Evolutionary conservation across 192 early-diverging fungal genomes (phyloP), one percentile per base, ranked within the genome.

Genomic region (Rhizophagus sp.): DNA sequence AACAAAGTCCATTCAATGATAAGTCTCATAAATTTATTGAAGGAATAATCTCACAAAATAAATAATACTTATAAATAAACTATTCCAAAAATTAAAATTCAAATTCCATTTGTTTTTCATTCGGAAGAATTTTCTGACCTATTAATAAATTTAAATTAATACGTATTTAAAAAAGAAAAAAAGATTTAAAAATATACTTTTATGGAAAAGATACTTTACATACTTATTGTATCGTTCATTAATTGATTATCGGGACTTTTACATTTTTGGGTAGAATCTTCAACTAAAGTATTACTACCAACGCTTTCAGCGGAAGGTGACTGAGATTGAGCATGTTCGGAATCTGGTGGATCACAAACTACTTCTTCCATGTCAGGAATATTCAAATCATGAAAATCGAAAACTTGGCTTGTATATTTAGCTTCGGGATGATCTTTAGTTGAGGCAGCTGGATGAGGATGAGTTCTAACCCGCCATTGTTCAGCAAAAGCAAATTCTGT

Each of bases 401-500:
- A 70, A n/a, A 33, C 10, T 24, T 70, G 68, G 44, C 68, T 70
- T 8, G 15, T 70, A 70, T 70, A 70, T 39, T 39, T 39, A 39
- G 68, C 68, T n/a, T 39, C 7, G 0, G 68, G 39, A 41, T 70
- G 36, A 39, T 9, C 8, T 39, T 39, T 5, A 30, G 11, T 30
- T 65, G 64, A 24, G 25, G 9, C 11, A 25, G 62, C 10, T 13
- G n/a, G 64, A n/a, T 70, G 68, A 39, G 25, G 30, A 44, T 70
- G 34, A n/a, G 10, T 10, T n/a, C 34, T 41, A 41, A 36, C 5
- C 8, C 68, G 30, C 68, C 68, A 70, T 10, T 70, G 33, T 41
- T 70, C 68, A n/a, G 68, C 68, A 22, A 70, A 9, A 6, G 68
- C 68, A 17, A 70, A 70, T 36, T 70, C 68, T 1, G 68, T 70